Conservation (phyloP, 2,329 filamentous ascomycete genomes). For the Sclerotinia trifoliorum region DNA sequence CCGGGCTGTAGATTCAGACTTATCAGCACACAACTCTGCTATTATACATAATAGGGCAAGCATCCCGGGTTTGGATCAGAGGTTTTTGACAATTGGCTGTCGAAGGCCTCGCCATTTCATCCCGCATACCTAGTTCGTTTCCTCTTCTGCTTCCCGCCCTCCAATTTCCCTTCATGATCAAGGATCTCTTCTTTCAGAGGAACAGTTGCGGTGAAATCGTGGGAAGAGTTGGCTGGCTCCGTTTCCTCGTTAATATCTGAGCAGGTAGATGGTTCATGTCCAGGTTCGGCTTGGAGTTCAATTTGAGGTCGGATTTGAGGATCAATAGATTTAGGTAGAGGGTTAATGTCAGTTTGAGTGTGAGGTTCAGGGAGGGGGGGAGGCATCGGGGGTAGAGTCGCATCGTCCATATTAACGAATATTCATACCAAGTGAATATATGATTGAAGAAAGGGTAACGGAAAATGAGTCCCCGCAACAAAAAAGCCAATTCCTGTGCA, state of each 20-base stretch:
- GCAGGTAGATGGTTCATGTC: constrained; percentile 23
- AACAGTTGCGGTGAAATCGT: constrained; percentile 26
- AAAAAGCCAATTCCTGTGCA: not conserved
- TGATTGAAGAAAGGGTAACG: not conserved
- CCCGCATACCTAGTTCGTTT: constrained; percentile 61
- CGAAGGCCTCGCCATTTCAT: not conserved
- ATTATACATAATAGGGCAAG: not conserved
- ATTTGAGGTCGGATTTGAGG: not conserved
- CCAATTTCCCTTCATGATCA: constrained; percentile 40
- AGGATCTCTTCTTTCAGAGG: constrained; percentile 31
- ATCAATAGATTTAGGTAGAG: not conserved
- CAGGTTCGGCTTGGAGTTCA: not conserved
- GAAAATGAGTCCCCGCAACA: not conserved
- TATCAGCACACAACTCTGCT: not conserved
- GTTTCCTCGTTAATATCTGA: constrained; percentile 28
- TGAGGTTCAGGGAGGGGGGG: constrained; percentile 28
- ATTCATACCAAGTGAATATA: constrained; percentile 10
- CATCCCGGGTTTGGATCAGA: not conserved
- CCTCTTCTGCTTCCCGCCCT: constrained; percentile 47
- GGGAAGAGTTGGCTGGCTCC: constrained; percentile 30
- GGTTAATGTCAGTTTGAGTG: not conserved
- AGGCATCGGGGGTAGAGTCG: constrained; percentile 34
- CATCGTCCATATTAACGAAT: constrained; percentile 36
- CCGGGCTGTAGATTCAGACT: constrained; percentile 57
- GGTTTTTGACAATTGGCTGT: not conserved